Percentiles rank a stretch among this genome's conserved stretches.
These are phyloP conservation scores for Backusella mclennaniae DNA, from an alignment of 192 early-diverging fungal genomes.

Conservation along the genomic window DNA sequence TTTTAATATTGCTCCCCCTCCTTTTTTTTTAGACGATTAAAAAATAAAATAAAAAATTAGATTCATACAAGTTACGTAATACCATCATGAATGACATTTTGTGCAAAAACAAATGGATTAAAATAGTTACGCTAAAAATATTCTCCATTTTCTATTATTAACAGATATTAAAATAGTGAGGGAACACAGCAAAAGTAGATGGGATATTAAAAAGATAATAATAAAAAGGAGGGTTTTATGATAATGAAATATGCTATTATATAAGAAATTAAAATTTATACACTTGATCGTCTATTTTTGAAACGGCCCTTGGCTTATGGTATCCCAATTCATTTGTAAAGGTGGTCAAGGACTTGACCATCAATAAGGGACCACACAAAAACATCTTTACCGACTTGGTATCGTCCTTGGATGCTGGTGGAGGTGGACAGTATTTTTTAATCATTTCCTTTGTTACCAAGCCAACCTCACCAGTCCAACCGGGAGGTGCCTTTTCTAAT, in stretches of 20 bases:
- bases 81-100: no score
- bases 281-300: conserved; percentile 27
- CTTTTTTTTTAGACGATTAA: neutral
- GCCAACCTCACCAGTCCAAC: conserved; percentile 85
- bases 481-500: conserved; percentile 74
- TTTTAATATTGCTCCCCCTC: neutral
- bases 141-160: neutral
- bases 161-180: neutral
- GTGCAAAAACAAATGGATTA: no score
- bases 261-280: conserved; percentile 21
- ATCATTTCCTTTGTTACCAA: conserved; percentile 89
- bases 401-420: conserved; percentile 54
- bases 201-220: neutral
- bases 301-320: conserved; percentile 18
- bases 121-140: no score
- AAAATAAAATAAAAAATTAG: neutral
- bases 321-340: conserved; percentile 26
- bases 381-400: conserved; percentile 67
- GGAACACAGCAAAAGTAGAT: neutral
- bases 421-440: conserved; percentile 62
- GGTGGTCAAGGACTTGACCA: conserved; percentile 63
- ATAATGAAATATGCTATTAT: neutral
- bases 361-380: conserved; percentile 77
- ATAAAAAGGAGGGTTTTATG: neutral
- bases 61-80: neutral